Percentiles rank a stretch among this genome's conserved stretches.
phyloP scores from a whole-genome alignment of 2,329 filamentous ascomycete genomes.

The Aspergillus texensis region DNA sequence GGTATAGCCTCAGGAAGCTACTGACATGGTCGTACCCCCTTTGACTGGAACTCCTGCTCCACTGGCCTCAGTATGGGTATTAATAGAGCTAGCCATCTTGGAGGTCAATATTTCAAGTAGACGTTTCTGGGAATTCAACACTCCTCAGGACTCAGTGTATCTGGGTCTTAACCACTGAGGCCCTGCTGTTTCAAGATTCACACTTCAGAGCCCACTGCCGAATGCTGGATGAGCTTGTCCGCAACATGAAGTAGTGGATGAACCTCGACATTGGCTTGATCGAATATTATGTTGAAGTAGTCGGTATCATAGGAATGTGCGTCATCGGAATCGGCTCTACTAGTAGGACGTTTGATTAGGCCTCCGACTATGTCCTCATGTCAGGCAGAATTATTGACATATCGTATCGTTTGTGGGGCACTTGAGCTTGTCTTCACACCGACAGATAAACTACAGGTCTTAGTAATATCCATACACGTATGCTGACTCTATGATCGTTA shows the following conservation, averaged over 20 bases:
- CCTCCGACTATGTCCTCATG: background rate
- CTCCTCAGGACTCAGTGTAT: constrained; percentile 1
- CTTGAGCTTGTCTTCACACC: constrained; percentile 1
- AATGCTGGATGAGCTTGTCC: constrained; percentile 1
- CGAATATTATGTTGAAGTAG: constrained; percentile 6
- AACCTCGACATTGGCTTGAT: background rate
- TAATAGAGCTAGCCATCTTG: background rate
- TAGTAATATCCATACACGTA: constrained; percentile 11
- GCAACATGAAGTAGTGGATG: background rate
- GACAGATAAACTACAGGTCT: constrained; percentile 2
- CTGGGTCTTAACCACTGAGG: constrained; percentile 1
- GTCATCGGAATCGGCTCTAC: constrained; percentile 7
- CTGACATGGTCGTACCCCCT: too few relatives aligned
- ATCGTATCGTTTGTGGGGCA: constrained; percentile 6
- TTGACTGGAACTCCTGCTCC: too few relatives aligned
- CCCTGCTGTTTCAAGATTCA: background rate
- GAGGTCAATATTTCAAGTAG: background rate
- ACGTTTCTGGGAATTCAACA: background rate
- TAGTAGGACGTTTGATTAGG: background rate
- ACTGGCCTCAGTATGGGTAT: background rate
- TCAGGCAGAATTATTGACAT: background rate
- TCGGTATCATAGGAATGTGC: constrained; percentile 7
- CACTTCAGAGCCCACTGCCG: background rate
- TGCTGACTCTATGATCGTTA: background rate
- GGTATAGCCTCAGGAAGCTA: too few relatives aligned